Conservation (phyloP, 2,329 filamentous ascomycete genomes). For the Epichloe amarillans region DNA sequence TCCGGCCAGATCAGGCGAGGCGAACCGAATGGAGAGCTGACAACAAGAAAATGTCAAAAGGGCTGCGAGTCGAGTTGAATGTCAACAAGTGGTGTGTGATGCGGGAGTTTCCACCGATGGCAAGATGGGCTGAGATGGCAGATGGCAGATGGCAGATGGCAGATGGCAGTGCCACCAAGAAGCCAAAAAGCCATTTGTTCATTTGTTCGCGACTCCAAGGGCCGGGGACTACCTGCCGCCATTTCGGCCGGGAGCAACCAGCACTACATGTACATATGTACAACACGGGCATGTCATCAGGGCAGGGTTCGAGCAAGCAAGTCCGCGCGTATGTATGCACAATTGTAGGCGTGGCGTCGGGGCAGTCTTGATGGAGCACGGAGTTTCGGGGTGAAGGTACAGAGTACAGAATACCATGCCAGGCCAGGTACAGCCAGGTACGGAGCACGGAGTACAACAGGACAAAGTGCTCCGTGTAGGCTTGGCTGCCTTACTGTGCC, state of each 20-base stretch:
- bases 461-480: background rate
- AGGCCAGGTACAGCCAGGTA: no score
- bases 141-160: background rate
- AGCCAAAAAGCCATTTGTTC: no score
- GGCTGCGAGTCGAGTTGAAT: background rate
- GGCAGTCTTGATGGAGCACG: background rate
- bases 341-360: background rate
- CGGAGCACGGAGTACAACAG: background rate
- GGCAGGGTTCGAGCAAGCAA: no score
- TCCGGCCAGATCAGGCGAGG: background rate
- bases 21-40: background rate
- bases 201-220: no score
- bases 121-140: no score
- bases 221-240: background rate
- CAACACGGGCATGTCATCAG: no score
- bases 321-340: no score
- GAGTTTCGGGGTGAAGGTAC: background rate
- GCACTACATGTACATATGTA: background rate
- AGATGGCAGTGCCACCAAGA: background rate
- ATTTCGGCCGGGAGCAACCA: background rate
- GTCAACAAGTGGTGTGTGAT: background rate
- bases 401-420: no score
- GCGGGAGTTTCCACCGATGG: no score
- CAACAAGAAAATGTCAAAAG: background rate
- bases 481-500: background rate